These are phyloP conservation scores for Polygonum maritimum DNA, from an alignment of 148 eudicot species.

Conservation along the genomic window DNA sequence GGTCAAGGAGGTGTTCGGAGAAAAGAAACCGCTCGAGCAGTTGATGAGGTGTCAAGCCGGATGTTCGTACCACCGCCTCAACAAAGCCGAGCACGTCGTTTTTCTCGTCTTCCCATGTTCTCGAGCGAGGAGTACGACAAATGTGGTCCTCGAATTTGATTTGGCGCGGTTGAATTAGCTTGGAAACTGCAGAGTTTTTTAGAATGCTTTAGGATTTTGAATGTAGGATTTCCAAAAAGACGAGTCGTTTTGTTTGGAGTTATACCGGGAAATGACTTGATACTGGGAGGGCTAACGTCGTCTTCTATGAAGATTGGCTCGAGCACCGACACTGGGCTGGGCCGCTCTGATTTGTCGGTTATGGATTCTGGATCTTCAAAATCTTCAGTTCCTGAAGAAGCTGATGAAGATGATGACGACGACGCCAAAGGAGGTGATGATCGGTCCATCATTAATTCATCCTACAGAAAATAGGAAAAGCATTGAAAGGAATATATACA, in stretches of 20 bases:
- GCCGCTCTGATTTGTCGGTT: conserved; percentile 45
- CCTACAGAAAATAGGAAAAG: neutral
- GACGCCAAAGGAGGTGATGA: conserved; percentile 32
- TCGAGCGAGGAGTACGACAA: conserved; percentile 15
- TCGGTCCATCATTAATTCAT: conserved; percentile 27
- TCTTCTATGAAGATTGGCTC: conserved; percentile 65
- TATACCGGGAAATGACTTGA: conserved; percentile 41
- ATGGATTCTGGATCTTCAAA: conserved; percentile 26
- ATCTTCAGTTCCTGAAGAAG: conserved; percentile 18
- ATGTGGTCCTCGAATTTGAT: conserved; percentile 52
- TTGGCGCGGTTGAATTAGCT: conserved; percentile 45
- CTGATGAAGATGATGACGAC: conserved; percentile 28
- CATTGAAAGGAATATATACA: neutral
- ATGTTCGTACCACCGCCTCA: conserved; percentile 60
- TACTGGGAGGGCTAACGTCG: conserved; percentile 62
- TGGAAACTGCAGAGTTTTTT: conserved; percentile 11
- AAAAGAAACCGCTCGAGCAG: conserved; percentile 56
- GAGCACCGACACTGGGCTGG: conserved; percentile 91
- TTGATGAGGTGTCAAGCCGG: conserved; percentile 76
- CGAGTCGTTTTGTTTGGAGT: neutral
- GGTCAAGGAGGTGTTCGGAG: conserved; percentile 52
- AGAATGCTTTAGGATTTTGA: conserved; percentile 4
- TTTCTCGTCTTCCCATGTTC: conserved; percentile 31
- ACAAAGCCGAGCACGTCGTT: conserved; percentile 59
- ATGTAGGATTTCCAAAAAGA: neutral